Evolutionary conservation across 805 yeast species (phyloP), one percentile per base, ranked within the genome.

Genomic region (Wickerhamiella spandovensis): DNA sequence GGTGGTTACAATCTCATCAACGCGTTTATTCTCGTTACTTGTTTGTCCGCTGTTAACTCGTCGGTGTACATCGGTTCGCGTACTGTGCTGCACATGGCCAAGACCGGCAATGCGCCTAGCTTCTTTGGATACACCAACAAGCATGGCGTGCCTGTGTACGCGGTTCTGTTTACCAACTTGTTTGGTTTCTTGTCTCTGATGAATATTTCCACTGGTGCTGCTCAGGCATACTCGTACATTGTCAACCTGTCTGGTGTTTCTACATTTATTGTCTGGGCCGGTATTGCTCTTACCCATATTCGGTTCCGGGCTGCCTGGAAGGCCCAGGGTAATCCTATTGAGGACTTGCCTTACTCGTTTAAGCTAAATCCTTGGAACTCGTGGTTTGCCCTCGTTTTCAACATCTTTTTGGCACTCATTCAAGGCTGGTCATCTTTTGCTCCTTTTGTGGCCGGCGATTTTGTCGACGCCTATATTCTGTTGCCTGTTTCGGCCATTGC

Each of bases 61-160:
- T 76, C 83, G 35, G 77, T 82, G 48, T 82, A 77, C 63, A 73
- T 82, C 62, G 85, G 84, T 10, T 77, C 85, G 2, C 71, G 89
- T 62, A 74, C 86, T 1, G 68, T 82, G 13, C 76, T 81, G 54
- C 78, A 76, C 49, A 72, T 82, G 72, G 79, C 87, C 5, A 68
- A 73, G 53, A 79, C 75, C 50, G 78, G 80, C 1, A 70, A 72
- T 52, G 84, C 83, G 0, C 86, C 85, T 42, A 66, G 67, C 59
- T 58, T 78, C 50, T 69, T 82, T 51, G 70, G 70, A 2, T 71
- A 67, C 54, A 75, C 78, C 30, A 74, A 74, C 57, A 72, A 69
- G 51, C 66, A 70, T 46, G 89, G 88, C 52, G 77, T 79, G n/a
- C 88, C 89, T 1, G 74, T 72, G 53, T 71, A 71, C 43, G 81